phyloP scores from a whole-genome alignment of 805 yeast species.

The Torulaspora gathmanii region DNA sequence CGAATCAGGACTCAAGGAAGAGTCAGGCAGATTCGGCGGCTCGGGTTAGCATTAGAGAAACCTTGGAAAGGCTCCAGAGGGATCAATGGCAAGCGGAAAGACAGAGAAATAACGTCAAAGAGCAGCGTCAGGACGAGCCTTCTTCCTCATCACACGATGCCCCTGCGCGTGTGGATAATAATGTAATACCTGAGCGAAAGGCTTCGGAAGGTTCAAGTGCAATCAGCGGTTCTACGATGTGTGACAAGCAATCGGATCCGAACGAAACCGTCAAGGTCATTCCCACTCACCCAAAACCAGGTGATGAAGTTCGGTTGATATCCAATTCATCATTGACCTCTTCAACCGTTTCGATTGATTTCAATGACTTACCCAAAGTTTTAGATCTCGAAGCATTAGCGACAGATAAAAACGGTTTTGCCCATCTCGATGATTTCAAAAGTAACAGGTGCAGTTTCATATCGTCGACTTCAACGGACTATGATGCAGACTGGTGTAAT shows the following conservation, averaged over 20 bases:
- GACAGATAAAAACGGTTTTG: slow-evolving; percentile 23
- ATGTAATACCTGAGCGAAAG: neutral
- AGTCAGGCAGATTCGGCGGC: slow-evolving; percentile 1
- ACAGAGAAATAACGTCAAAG: slow-evolving; percentile 1
- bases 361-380: slow-evolving; percentile 16
- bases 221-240: slow-evolving; percentile 16
- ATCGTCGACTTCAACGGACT: slow-evolving; percentile 32
- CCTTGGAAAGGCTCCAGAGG: slow-evolving; percentile 21
- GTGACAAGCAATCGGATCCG: slow-evolving; percentile 11
- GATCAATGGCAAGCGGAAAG: slow-evolving; percentile 6
- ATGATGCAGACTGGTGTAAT: slow-evolving; percentile 22
- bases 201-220: slow-evolving; percentile 13
- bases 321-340: slow-evolving; percentile 11
- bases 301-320: slow-evolving; percentile 1
- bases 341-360: slow-evolving; percentile 13
- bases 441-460: slow-evolving; percentile 33
- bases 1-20: neutral
- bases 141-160: neutral
- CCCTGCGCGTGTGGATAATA: neutral
- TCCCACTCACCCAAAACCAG: neutral
- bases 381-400: slow-evolving; percentile 21
- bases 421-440: slow-evolving; percentile 14
- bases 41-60: slow-evolving; percentile 18
- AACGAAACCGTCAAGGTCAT: slow-evolving; percentile 9
- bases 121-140: neutral